phyloP scores from a whole-genome alignment of 1,139 yeast genomes.

The Arxiozyma bovina region DNA sequence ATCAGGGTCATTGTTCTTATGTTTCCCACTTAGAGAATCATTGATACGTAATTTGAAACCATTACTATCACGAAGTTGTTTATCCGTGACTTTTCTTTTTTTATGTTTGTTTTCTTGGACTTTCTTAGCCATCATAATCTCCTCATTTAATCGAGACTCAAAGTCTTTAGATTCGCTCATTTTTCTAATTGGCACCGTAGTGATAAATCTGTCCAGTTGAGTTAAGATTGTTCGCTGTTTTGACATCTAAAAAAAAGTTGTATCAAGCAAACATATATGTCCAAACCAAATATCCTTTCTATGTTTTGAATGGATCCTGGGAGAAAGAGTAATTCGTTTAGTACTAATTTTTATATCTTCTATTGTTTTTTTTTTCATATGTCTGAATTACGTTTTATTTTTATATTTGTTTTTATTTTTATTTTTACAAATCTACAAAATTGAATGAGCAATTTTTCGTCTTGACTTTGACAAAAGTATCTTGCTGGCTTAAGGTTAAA shows the following conservation, averaged over 20 bases:
- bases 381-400: too few relatives aligned
- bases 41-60: conserved; percentile 27
- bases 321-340: background rate
- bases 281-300: background rate
- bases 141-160: conserved; percentile 11
- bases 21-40: conserved; percentile 22
- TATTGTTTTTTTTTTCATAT: too few relatives aligned
- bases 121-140: conserved; percentile 12
- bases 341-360: background rate
- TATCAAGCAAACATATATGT: too few relatives aligned
- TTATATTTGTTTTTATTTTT: too few relatives aligned
- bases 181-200: background rate
- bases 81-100: conserved; percentile 11
- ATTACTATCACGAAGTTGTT: conserved; percentile 23
- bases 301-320: background rate
- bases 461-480: background rate
- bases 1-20: conserved; percentile 30
- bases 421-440: background rate
- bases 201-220: background rate
- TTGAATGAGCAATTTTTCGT: background rate
- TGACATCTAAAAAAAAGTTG: background rate
- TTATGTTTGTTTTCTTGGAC: conserved; percentile 30
- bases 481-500: background rate
- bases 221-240: background rate
- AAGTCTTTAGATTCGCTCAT: conserved; percentile 6